Percentiles rank a stretch among this genome's conserved stretches.
Evolutionary conservation across 495 filamentous ascomycete species (phyloP).

Genomic region (Xylaria longipes): DNA sequence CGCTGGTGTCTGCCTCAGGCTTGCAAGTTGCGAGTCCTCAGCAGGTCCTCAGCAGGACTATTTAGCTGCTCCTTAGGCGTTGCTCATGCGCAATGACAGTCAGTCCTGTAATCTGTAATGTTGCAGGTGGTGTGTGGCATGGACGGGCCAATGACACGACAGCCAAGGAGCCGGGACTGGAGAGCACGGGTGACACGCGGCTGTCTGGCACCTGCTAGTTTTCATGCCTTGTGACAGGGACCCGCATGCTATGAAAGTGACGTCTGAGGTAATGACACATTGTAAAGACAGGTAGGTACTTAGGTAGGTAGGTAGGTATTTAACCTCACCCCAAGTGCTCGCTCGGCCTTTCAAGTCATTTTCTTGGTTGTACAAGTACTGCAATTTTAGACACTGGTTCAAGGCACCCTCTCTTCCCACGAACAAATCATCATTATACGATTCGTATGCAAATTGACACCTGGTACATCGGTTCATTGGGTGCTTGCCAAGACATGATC

Average conservation of each 20-base stretch:
- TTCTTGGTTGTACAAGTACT: background rate
- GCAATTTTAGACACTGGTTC: background rate
- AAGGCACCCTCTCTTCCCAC: background rate
- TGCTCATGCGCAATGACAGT: background rate
- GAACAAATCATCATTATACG: background rate
- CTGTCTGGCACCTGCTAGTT: slow-evolving; percentile 1
- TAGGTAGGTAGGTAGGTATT: no score
- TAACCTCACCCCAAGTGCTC: background rate
- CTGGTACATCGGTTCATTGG: background rate
- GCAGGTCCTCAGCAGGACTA: background rate
- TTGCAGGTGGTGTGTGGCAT: background rate
- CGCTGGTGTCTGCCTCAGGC: background rate
- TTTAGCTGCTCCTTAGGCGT: background rate
- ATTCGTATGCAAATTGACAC: background rate
- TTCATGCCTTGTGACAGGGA: background rate
- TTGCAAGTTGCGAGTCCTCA: background rate
- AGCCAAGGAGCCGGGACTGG: background rate
- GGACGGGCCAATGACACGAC: slow-evolving; percentile 6
- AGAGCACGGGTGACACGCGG: background rate
- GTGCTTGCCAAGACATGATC: background rate
- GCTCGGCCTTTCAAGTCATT: background rate
- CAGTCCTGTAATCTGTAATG: background rate
- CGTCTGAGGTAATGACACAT: background rate
- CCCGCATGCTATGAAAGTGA: background rate
- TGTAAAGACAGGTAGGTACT: no score